These are phyloP conservation scores for Nemania sp. DNA, from an alignment of 2,329 filamentous ascomycete species.

Conservation along the genomic window DNA sequence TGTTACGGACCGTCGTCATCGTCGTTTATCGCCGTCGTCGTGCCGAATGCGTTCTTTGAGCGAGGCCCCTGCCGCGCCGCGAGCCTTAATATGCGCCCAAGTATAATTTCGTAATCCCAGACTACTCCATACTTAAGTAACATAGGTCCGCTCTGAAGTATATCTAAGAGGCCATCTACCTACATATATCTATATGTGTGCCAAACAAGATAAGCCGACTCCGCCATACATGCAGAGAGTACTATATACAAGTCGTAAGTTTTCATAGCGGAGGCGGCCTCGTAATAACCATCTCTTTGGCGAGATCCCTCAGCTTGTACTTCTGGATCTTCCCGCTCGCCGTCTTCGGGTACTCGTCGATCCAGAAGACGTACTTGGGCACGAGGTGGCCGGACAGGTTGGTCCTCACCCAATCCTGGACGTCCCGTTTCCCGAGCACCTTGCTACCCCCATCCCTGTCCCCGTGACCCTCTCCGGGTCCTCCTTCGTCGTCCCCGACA, in stretches of 20 bases:
- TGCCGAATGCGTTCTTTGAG: too few relatives aligned
- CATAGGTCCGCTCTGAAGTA: too few relatives aligned
- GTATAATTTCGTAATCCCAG: too few relatives aligned
- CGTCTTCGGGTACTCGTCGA: conserved; percentile 87
- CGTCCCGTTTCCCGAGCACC: conserved; percentile 58
- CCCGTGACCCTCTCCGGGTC: conserved; percentile 13
- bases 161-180: too few relatives aligned
- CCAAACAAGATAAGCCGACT: background rate
- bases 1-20: background rate
- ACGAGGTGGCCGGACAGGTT: conserved; percentile 76
- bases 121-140: too few relatives aligned
- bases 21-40: too few relatives aligned
- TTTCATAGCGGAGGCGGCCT: background rate
- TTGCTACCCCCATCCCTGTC: conserved; percentile 24
- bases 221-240: background rate
- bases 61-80: too few relatives aligned
- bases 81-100: too few relatives aligned
- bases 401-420: conserved; percentile 73
- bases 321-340: conserved; percentile 97
- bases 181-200: too few relatives aligned
- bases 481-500: background rate
- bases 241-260: background rate
- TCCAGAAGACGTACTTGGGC: conserved; percentile 89
- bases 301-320: conserved; percentile 78
- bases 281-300: conserved; percentile 41